Conservation (phyloP, 768 basidiomycete species). For the Phylloporus rhodoxanthus region DNA sequence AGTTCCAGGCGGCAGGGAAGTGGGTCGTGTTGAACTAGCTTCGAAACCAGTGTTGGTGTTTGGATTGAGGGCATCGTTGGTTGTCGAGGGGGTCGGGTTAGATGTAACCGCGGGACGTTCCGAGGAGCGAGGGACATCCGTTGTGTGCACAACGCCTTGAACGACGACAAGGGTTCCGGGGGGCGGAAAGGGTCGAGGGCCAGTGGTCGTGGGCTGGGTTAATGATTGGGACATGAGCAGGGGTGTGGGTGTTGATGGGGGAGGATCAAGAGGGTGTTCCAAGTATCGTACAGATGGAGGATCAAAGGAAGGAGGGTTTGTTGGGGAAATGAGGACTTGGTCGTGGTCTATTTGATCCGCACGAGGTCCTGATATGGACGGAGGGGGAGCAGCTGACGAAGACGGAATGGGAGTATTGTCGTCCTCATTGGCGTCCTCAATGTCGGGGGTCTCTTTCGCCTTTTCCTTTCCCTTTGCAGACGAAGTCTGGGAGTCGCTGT, state of each 20-base stretch:
- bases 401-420: constrained; percentile 10
- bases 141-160: constrained; percentile 77
- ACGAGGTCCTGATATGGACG: constrained; percentile 1
- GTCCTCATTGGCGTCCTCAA: constrained; percentile 4
- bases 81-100: constrained; percentile 5
- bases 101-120: constrained; percentile 17
- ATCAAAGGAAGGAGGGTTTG: constrained; percentile 8
- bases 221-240: constrained; percentile 19
- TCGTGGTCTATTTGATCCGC: constrained; percentile 11
- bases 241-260: constrained; percentile 11
- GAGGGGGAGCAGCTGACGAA: constrained; percentile 13
- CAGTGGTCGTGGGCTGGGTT: constrained; percentile 16
- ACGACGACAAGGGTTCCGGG: constrained; percentile 78
- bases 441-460: constrained; percentile 17
- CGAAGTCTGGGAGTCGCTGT: constrained; percentile 19
- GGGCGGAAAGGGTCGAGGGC: constrained; percentile 54
- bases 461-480: constrained; percentile 36
- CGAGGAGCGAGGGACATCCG: constrained; percentile 47
- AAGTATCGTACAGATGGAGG: constrained; percentile 8
- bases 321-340: constrained; percentile 20
- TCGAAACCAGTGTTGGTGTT: constrained; percentile 6
- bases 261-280: constrained; percentile 8
- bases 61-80: constrained; percentile 5
- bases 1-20: constrained; percentile 26
- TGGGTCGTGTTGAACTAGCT: constrained; percentile 9